Percentiles rank a stretch among this genome's conserved stretches.
These are phyloP conservation scores for Novymonas esmeraldas DNA, from an alignment of 208 protist species.

Conservation along the genomic window DNA sequence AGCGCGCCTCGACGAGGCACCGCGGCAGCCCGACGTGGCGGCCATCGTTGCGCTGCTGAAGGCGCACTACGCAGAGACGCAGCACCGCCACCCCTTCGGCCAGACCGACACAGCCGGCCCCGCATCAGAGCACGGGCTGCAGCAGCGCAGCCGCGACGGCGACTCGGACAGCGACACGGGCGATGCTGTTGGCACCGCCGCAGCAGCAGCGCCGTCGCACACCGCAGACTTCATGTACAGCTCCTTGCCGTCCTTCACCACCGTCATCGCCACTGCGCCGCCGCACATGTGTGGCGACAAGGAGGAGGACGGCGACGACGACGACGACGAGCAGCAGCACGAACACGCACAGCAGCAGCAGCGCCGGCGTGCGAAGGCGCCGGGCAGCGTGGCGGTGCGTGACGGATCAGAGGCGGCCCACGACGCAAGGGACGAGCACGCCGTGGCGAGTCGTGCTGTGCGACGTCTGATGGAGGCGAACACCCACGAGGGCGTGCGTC, in stretches of 20 bases:
- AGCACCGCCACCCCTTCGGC: slow-evolving; percentile 5
- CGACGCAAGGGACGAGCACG: neutral
- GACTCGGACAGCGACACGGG: no score
- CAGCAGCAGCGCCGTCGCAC: neutral
- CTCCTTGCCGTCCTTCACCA: slow-evolving; percentile 7
- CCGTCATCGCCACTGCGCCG: neutral
- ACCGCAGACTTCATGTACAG: slow-evolving; percentile 1
- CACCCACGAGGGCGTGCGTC: slow-evolving; percentile 54
- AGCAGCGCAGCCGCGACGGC: neutral
- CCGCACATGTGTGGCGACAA: no score
- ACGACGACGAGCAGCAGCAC: neutral
- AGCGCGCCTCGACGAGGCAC: slow-evolving; percentile 45
- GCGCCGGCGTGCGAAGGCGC: no score
- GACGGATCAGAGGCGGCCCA: no score
- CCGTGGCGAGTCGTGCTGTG: slow-evolving; percentile 3
- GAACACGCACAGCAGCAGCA: neutral
- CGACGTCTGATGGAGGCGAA: slow-evolving; percentile 26
- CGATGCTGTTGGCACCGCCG: neutral
- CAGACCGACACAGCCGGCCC: no score
- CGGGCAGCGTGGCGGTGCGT: no score
- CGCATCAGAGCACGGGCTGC: no score
- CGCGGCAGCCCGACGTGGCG: slow-evolving; percentile 38
- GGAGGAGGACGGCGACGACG: neutral
- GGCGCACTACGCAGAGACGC: slow-evolving; percentile 15
- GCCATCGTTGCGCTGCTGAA: slow-evolving; percentile 22